Base-by-base conservation (phyloP, 306 rosid species). In the Sophora flavescens region DNA sequence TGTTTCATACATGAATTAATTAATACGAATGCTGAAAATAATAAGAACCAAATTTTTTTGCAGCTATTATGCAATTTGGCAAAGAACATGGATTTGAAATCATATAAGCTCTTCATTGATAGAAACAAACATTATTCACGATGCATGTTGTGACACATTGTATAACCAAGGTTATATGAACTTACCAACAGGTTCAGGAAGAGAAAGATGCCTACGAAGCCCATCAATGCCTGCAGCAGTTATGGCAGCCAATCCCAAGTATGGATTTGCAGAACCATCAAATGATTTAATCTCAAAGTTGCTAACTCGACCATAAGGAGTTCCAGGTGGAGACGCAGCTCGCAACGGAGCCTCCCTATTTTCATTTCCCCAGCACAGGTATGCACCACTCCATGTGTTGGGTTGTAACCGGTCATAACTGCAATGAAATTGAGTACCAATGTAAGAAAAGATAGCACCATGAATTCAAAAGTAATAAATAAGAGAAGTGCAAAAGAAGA, bases 141-240 rank as follows among this genome's bases (percentile, higher is more conserved):
- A 65, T 45, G 47, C 50, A 44, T 11, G 41, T 17, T n/a, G 35
- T 70, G 16, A 39, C 58, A 63, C 26, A 17, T 51, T 60, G 59
- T 74, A 22, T 26, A 41, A 52, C 63, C 36, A 53, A 78, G 48
- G 44, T 59, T 47, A 59, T 6, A 32, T 15, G 11, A 77, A 59
- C 93, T 67, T 89, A 95, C 97, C 97, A 54, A 87, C 71, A 65
- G 97, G 98, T 61, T 95, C 89, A 0, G 97, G 95, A 45, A 95
- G 97, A 56, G 75, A 58, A 68, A 89, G 93, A 86, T 90, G 88
- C 67, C 75, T 84, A 14, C 92, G 93, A 72, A 95, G 97, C 28
- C 98, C 98, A 79, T 92, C 98, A 74, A 92, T 84, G 68, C 98
- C 98, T 57, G 96, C 97, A 69, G 97, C 91, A 63, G 88, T 48